These are phyloP conservation scores for Sugiyamaella qingdaonensis DNA, from an alignment of 805 yeast genomes.

Conservation along the genomic window DNA sequence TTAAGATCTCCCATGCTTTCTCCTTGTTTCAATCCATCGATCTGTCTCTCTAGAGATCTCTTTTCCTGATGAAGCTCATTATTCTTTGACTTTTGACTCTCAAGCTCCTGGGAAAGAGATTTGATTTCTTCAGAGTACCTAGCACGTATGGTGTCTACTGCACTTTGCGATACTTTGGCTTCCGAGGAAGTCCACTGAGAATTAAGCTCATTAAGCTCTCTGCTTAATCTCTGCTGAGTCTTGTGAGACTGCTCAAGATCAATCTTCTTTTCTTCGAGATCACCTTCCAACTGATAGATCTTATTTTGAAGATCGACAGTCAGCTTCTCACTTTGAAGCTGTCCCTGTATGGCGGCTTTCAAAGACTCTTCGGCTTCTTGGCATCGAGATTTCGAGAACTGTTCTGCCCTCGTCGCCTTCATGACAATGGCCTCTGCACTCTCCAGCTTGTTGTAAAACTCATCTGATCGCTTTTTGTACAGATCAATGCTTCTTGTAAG, in stretches of 20 bases:
- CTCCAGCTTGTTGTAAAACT: constrained; percentile 67
- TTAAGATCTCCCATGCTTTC: constrained; percentile 17
- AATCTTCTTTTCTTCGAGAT: constrained; percentile 52
- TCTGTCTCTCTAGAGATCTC: constrained; percentile 35
- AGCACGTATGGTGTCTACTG: constrained; percentile 32
- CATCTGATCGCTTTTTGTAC: constrained; percentile 69
- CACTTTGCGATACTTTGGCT: constrained; percentile 59
- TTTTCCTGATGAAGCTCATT: constrained; percentile 50
- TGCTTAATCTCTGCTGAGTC: constrained; percentile 48
- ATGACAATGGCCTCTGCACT: constrained; percentile 70
- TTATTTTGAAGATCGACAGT: constrained; percentile 50
- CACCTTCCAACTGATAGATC: constrained; percentile 50
- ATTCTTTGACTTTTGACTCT: constrained; percentile 42
- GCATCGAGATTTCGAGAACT: constrained; percentile 48
- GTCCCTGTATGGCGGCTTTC: constrained; percentile 48
- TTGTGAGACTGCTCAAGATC: constrained; percentile 50
- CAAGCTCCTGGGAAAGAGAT: constrained; percentile 24
- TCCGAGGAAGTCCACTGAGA: constrained; percentile 53
- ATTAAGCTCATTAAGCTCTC: constrained; percentile 50
- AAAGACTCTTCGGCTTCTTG: constrained; percentile 47
- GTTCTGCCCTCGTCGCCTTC: constrained; percentile 60
- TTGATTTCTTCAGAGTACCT: constrained; percentile 32
- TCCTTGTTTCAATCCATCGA: constrained; percentile 9
- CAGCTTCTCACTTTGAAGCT: constrained; percentile 45
- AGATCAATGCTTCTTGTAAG: constrained; percentile 51